Conservation (phyloP, 1,284 basidiomycete species). For the Austropuccinia psidii region DNA sequence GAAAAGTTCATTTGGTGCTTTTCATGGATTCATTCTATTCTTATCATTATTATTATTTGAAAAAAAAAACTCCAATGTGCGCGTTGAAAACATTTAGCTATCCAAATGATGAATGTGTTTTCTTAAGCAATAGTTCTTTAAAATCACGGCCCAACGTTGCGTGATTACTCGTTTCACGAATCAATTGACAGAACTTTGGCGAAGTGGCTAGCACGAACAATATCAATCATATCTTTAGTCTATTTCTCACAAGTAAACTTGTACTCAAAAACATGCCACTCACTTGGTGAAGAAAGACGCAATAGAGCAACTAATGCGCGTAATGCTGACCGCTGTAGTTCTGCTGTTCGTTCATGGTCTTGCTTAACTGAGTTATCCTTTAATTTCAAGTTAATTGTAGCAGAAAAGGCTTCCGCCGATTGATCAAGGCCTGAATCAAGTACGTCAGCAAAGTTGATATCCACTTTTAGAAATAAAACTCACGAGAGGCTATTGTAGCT, state of each 20-base stretch:
- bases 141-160: slow-evolving; percentile 30
- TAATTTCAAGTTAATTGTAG: slow-evolving; percentile 59
- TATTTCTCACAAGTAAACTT: neutral
- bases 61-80: too few species aligned
- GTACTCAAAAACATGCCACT: neutral
- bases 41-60: too few species aligned
- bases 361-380: slow-evolving; percentile 91
- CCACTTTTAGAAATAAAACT: slow-evolving; percentile 20
- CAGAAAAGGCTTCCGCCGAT: slow-evolving; percentile 67
- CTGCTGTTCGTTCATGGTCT: slow-evolving; percentile 85
- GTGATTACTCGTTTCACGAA: slow-evolving; percentile 32
- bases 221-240: neutral
- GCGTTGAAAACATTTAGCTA: too few species aligned
- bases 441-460: neutral
- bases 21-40: too few species aligned
- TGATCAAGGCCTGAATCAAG: slow-evolving; percentile 69
- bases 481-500: slow-evolving; percentile 55
- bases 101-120: slow-evolving; percentile 24
- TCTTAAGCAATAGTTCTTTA: slow-evolving; percentile 25
- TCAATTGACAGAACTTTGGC: slow-evolving; percentile 36
- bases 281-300: slow-evolving; percentile 38
- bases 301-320: slow-evolving; percentile 76
- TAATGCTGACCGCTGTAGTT: slow-evolving; percentile 78
- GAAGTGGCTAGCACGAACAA: slow-evolving; percentile 20
- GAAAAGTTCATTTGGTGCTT: too few species aligned